Base-by-base conservation (phyloP, 2,329 filamentous ascomycete genomes). In the Aspergillus ochraceus region DNA sequence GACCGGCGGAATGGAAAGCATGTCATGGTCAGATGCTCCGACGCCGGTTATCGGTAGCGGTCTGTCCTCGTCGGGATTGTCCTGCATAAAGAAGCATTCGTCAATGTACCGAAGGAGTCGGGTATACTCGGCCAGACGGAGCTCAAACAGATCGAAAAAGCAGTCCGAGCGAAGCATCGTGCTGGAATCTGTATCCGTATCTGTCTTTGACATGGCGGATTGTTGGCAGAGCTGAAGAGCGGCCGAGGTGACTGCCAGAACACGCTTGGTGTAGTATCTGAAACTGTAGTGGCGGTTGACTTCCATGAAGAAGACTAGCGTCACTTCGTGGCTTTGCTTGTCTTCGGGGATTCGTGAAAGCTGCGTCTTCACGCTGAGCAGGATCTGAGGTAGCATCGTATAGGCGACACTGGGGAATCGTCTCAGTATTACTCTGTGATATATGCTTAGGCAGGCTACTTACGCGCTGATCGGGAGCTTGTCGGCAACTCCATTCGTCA, bases 381-480 rank as follows among this genome's bases (percentile, higher is more conserved):
- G 55, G 19, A 63, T 63, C 32, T 63, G 61, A 5, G 58, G 61
- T 36, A 63, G 30, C 46, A 63, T 57, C 3, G 55, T 60, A 30
- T 60, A 63, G 32, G 58, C 61, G 17, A 63, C 47, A 3, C 61
- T 63, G 46, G 22, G 6, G 12, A 19, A 12, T 49, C 11, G 24
- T 24, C 36, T 26, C 24, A 36, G 20, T n/a, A 47, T 30, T 26
- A 14, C 24, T 20, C 49, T 20, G 10, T 32, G 29, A 11, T 4
- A 51, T 5, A 32, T 51, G 17, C 11, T 4, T 9, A 42, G 30
- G 14, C 24, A 24, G 32, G 17, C 30, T n/a, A 52, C 60, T 29
- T 52, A 63, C 61, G 61, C 61, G 55, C 61, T 63, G 46, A 63
- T 63, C 6, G 61, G 61, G 6, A 63, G 53, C 32, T 63, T 63